Percentiles rank a stretch among this genome's conserved stretches.
Evolutionary conservation across 2,329 filamentous ascomycete genomes (phyloP).

Genomic region (Trichoderma gracile): DNA sequence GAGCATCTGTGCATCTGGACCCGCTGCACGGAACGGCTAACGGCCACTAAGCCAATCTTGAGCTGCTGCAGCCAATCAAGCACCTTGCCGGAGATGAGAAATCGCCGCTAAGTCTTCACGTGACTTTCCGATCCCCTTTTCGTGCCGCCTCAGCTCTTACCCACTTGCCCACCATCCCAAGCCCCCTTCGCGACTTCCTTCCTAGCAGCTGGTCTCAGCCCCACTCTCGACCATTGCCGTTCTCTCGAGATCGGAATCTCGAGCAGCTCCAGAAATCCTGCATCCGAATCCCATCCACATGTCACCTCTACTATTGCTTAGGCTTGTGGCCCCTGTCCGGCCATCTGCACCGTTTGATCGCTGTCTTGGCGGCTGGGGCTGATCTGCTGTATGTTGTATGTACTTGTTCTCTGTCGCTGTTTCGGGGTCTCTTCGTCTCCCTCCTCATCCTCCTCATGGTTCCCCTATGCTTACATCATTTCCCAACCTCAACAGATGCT

Average conservation of each 20-base stretch:
- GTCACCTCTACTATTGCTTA: too few species aligned
- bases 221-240: not conserved
- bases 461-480: too few species aligned
- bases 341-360: constrained; percentile 7
- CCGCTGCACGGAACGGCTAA: constrained; percentile 1
- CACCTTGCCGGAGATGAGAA: not conserved
- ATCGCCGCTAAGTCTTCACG: constrained; percentile 11
- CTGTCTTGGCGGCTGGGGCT: not conserved
- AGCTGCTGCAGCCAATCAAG: not conserved
- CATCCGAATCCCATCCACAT: too few species aligned
- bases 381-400: not conserved
- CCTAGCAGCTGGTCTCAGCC: not conserved
- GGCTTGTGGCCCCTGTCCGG: not conserved
- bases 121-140: constrained; percentile 4
- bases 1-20: not conserved
- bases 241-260: constrained; percentile 7
- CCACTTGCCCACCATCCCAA: not conserved
- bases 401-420: not conserved
- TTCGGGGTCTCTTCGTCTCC: not conserved
- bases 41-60: constrained; percentile 13
- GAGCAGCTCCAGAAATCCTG: too few species aligned
- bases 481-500: too few species aligned
- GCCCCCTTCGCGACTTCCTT: not conserved
- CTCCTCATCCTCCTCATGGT: too few species aligned
- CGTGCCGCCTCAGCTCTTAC: not conserved